Base-by-base conservation (phyloP, 2,329 filamentous ascomycete species). In the Xylaria sp. region DNA sequence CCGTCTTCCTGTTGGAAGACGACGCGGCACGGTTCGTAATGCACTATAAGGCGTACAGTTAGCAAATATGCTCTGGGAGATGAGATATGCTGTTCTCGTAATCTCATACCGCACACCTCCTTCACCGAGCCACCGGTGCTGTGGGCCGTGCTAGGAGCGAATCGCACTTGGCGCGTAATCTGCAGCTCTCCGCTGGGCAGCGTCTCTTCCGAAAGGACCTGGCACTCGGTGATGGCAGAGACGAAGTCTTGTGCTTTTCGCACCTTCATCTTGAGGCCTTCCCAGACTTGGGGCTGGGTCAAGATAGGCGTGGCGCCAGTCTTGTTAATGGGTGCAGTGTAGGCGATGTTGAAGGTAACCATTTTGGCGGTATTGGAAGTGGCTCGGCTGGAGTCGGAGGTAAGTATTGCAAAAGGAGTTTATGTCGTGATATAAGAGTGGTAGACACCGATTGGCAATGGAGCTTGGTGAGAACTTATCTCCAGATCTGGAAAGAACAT, bases 301-400 rank as follows among this genome's bases (percentile, higher is more conserved):
- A 79, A 64, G 40, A 61, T 25, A 0, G 74, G 75, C 11, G 65
- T 44, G 11, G 64, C 67, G n/a, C 70, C 72, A 5, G 64, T 35
- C 2, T 74, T 73, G 68, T 79, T 78, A 67, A 78, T 70, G 17
- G 73, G 74, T 1, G 72, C 71, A 2, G 74, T 78, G 65, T 75
- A 77, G 44, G 72, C 71, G 40, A 74, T 54, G 67, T 74, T 73
- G 46, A 77, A 67, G 9, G 67, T 69, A 19, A 73, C 72, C 76
- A 78, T 78, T 49, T 67, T 72, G 53, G 25, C 21, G 25, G 29
- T 55, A 11, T 10, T 29, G 40, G 19, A 33, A 51, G 31, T 13
- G 41, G 27, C 9, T 54, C 2, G 15, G 21, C 10, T 35, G 31
- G 25, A 25, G n/a, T 46, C 2, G 4, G 52, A 4, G 8, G 23